Conservation (phyloP, 257 asterid genomes). For the Misopates orontium region DNA sequence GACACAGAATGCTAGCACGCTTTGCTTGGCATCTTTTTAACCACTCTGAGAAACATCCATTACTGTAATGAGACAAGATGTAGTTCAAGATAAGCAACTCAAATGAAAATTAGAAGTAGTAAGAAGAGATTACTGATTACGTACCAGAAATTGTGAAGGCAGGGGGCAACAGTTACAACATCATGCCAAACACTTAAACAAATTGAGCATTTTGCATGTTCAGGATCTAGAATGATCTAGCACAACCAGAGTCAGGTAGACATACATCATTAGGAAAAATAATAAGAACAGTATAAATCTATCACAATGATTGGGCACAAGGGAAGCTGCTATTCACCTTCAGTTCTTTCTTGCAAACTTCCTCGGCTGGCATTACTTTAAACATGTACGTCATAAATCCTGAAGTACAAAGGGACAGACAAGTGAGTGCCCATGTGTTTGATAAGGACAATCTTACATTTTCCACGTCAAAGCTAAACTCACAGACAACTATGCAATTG, state of each 20-base stretch:
- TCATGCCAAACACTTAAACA: constrained; percentile 95
- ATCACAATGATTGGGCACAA: constrained; percentile 9
- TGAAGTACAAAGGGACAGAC: constrained; percentile 33
- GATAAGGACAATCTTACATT: background rate
- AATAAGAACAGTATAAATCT: background rate
- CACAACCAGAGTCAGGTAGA: constrained; percentile 23
- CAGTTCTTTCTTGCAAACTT: constrained; percentile 51
- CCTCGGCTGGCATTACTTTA: constrained; percentile 66
- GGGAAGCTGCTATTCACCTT: constrained; percentile 48
- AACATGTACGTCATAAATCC: constrained; percentile 77
- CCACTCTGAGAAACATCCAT: constrained; percentile 99
- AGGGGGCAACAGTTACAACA: constrained; percentile 93
- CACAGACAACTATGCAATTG: background rate
- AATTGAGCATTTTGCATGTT: constrained; percentile 85
- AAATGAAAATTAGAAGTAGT: constrained; percentile 2
- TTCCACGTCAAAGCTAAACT: background rate
- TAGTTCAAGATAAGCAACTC: constrained; percentile 3
- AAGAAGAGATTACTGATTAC: constrained; percentile 26
- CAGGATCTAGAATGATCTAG: constrained; percentile 75
- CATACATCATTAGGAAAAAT: constrained; percentile 19
- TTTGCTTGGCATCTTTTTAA: constrained; percentile 78
- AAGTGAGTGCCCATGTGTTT: constrained; percentile 13
- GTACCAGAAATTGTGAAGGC: constrained; percentile 97
- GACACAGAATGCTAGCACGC: constrained; percentile 70
- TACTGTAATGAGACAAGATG: constrained; percentile 51